These are phyloP conservation scores for Penicillium cinerascens DNA, from an alignment of 495 filamentous ascomycete genomes.

Conservation along the genomic window DNA sequence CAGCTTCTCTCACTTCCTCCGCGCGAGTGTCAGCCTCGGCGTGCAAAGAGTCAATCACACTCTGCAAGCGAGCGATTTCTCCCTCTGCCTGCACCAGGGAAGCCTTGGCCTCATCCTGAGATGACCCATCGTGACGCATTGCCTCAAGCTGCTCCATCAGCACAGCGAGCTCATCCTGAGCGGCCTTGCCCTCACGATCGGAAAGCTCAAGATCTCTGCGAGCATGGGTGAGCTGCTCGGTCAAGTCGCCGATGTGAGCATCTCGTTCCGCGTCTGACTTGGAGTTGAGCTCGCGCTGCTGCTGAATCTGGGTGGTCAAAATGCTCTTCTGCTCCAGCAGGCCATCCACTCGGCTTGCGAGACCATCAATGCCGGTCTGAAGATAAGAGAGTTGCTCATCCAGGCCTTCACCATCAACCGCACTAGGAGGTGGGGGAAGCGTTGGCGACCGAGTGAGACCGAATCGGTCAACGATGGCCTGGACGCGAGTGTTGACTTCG, in stretches of 20 bases:
- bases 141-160: conserved; percentile 47
- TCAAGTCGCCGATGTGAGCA: conserved; percentile 47
- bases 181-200: conserved; percentile 34
- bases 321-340: conserved; percentile 82
- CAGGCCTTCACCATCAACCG: conserved; percentile 38
- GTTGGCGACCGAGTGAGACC: conserved; percentile 41
- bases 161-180: conserved; percentile 41
- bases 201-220: conserved; percentile 40
- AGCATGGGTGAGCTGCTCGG: conserved; percentile 44
- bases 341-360: conserved; percentile 55
- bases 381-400: conserved; percentile 55
- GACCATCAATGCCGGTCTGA: conserved; percentile 65
- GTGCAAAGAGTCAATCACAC: conserved; percentile 27
- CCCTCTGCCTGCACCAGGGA: conserved; percentile 51
- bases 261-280: conserved; percentile 58
- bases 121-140: conserved; percentile 31
- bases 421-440: conserved; percentile 46
- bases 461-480: conserved; percentile 46
- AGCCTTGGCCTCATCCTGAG: conserved; percentile 22
- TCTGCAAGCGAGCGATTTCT: conserved; percentile 43
- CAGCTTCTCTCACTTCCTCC: conserved; percentile 45
- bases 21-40: conserved; percentile 24
- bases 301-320: conserved; percentile 81
- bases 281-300: conserved; percentile 83
- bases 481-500: conserved; percentile 51